A percentile compares a stretch with the other conserved stretches of the same genome.
These are phyloP conservation scores for Pelargonium exstipulatum DNA, from an alignment of 441 rosid species.

Conservation along the genomic window DNA sequence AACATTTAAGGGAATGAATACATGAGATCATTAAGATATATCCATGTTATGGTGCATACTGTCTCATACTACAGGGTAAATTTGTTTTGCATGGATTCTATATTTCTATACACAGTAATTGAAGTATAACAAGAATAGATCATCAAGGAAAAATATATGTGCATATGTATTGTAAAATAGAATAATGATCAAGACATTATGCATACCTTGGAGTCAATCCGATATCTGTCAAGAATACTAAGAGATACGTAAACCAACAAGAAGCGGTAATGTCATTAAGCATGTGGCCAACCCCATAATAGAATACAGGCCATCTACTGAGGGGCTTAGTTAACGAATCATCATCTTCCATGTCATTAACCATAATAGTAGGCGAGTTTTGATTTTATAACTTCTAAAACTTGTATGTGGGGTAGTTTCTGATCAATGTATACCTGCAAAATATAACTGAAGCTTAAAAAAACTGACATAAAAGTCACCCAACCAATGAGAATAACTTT, in stretches of 20 bases:
- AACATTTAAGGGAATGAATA: background rate
- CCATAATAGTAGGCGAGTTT: constrained; percentile 27
- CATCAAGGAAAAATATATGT: background rate
- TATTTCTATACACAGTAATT: no score
- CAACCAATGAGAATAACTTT: background rate
- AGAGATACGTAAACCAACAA: constrained; percentile 95
- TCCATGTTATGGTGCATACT: background rate
- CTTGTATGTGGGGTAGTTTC: constrained; percentile 4
- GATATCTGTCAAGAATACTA: constrained; percentile 72
- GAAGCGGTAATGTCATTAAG: constrained; percentile 94
- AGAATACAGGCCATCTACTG: constrained; percentile 66
- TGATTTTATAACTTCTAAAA: constrained; percentile 8
- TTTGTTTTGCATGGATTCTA: no score
- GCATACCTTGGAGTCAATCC: constrained; percentile 73
- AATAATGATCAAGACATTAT: background rate
- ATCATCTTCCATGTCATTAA: constrained; percentile 37
- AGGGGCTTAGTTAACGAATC: constrained; percentile 44
- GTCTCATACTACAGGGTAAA: background rate
- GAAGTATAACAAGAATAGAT: no score
- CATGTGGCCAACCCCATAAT: constrained; percentile 90
- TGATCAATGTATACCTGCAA: constrained; percentile 15
- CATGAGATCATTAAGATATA: background rate
- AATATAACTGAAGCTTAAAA: background rate
- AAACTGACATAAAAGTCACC: background rate
- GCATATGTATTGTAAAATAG: background rate